A percentile compares a stretch with the other conserved stretches of the same genome.
Evolutionary conservation across 768 basidiomycete genomes (phyloP).

Genomic region (Vishniacozyma victoriae): DNA sequence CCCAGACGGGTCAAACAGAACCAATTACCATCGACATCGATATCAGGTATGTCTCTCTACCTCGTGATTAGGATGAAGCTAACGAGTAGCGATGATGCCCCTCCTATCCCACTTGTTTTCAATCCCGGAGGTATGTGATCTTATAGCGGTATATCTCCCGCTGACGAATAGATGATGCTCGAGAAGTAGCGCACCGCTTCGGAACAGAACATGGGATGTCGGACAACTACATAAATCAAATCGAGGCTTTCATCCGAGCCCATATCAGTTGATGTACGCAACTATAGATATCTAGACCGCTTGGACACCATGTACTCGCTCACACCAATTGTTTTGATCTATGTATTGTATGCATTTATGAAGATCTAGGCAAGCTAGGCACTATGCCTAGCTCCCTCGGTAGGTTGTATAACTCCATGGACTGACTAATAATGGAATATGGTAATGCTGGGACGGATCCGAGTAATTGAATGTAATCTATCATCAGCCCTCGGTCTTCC

Average conservation of each 20-base stretch:
- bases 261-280: background rate
- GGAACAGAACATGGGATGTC: conserved; percentile 31
- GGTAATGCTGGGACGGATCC: conserved; percentile 74
- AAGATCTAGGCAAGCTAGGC: background rate
- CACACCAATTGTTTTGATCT: no score
- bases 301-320: no score
- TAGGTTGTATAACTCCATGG: conserved; percentile 90
- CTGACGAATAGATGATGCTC: conserved; percentile 18
- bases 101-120: conserved; percentile 28
- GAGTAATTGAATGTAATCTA: conserved; percentile 74
- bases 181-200: conserved; percentile 26
- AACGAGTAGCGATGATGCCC: conserved; percentile 28
- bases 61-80: background rate
- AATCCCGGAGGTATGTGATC: conserved; percentile 11
- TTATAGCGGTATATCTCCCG: background rate
- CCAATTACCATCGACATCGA: conserved; percentile 37
- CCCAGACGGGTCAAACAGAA: conserved; percentile 5
- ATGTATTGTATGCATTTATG: no score
- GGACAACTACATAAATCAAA: conserved; percentile 35
- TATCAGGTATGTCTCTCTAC: conserved; percentile 12
- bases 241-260: conserved; percentile 30
- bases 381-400: conserved; percentile 59
- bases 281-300: no score
- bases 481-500: no score
- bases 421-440: conserved; percentile 85